phyloP scores from a whole-genome alignment of 2,329 filamentous ascomycete species.

The Penicillium hordei region DNA sequence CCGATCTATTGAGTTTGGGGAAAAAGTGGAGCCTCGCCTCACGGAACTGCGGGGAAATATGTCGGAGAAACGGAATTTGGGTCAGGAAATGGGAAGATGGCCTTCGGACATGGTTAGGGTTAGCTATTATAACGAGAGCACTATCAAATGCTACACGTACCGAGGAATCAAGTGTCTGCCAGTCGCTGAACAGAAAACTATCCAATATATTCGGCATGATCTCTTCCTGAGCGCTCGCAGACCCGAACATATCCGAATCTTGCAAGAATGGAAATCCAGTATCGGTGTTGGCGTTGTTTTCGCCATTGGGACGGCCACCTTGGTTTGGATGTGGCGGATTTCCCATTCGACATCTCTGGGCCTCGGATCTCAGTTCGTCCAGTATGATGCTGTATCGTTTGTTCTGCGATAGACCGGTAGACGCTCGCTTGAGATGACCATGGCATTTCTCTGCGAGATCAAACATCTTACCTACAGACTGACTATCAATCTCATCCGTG shows the following conservation, averaged over 20 bases:
- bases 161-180: constrained; percentile 12
- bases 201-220: not conserved
- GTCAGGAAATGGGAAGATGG: constrained; percentile 7
- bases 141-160: not conserved
- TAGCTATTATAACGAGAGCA: not conserved
- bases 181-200: constrained; percentile 6
- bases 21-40: not conserved
- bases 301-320: not conserved
- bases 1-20: not conserved
- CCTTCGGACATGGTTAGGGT: not conserved
- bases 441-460: constrained; percentile 51
- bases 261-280: not conserved
- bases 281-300: not conserved
- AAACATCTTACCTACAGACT: constrained; percentile 30
- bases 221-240: not conserved
- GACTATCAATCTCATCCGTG: constrained; percentile 11
- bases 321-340: not conserved
- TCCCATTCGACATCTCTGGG: not conserved
- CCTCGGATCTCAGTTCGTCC: constrained; percentile 51
- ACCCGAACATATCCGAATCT: not conserved
- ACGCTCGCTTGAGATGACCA: constrained; percentile 44
- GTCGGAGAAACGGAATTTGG: constrained; percentile 8
- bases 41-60: not conserved
- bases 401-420: constrained; percentile 45
- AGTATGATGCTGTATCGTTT: constrained; percentile 55